Evolutionary conservation across 2,329 filamentous ascomycete species (phyloP), one percentile per base, ranked within the genome.

Genomic region (Hymenoscyphus fructigenus): DNA sequence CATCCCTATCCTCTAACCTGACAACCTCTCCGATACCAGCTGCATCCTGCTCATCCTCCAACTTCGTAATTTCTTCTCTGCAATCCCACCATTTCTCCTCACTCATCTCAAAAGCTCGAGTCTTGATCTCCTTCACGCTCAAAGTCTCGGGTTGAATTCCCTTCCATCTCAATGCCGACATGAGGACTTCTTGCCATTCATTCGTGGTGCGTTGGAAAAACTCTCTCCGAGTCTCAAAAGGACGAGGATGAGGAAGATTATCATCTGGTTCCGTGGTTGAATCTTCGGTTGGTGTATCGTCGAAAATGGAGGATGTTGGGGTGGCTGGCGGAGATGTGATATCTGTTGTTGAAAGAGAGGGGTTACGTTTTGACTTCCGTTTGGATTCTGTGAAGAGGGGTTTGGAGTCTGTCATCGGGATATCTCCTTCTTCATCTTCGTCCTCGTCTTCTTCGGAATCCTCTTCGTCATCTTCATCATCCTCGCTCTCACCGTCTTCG

Each of bases 71-170:
- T 79, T 98, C 94, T 80, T 99, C 95, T 72, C 95, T 86, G 75
- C 90, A 93, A 82, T 97, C 95, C 95, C 95, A 99, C 95, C 95
- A 99, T 77, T 96, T 97, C 79, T 93, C 91, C 78, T 99, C 95
- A 50, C 93, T 93, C 69, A 92, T 84, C 75, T 92, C 90, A 76
- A 97, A 99, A 0, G 93, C 95, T 75, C 88, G 88, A 73, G 93
- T 90, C 77, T 96, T 93, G 73, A 98, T 88, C 80, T 98, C 95
- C 82, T 99, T 99, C 74, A 96, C 82, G 0, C 87, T 83, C 69
- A 92, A 84, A 50, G 87, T 84, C 76, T 91, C 90, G 2, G 85
- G 84, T 69, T 88, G 85, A 56, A 87, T 81, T 38, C 85, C 85
- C 76, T 88, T 88, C 80, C 86, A 88, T 67, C 88, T 85, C 65